A percentile compares a stretch with the other conserved stretches of the same genome.
phyloP scores from a whole-genome alignment of 345 rosid species.

The Linum usitatissimum region DNA sequence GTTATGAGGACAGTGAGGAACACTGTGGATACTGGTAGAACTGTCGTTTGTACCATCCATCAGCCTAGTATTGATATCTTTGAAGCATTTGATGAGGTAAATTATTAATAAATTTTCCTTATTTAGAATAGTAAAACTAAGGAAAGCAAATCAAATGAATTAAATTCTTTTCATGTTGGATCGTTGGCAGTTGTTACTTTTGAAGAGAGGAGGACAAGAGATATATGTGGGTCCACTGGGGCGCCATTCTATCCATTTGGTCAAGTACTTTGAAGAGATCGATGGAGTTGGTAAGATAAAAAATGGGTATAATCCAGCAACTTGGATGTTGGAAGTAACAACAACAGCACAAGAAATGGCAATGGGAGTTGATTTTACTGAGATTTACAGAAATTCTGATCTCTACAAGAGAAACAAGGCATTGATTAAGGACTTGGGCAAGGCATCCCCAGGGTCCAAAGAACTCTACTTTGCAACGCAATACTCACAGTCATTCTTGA shows the following conservation, averaged over 20 bases:
- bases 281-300: background rate
- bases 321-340: conserved; percentile 3
- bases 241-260: background rate
- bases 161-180: background rate
- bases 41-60: background rate
- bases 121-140: background rate
- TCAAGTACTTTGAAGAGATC: background rate
- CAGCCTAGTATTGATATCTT: background rate
- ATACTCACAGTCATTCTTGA: background rate
- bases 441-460: background rate
- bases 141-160: too few species aligned
- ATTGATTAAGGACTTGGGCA: background rate
- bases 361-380: background rate
- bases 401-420: conserved; percentile 1
- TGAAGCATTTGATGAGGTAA: conserved; percentile 3
- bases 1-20: too few species aligned
- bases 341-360: background rate
- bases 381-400: background rate
- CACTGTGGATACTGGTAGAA: too few species aligned
- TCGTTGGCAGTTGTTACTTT: background rate
- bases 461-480: background rate
- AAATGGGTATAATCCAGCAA: background rate
- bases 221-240: conserved; percentile 1
- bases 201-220: conserved; percentile 4
- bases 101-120: background rate